Evolutionary conservation across 495 filamentous ascomycete species (phyloP), one percentile per base, ranked within the genome.

Genomic region (Penicillium cataractarum): DNA sequence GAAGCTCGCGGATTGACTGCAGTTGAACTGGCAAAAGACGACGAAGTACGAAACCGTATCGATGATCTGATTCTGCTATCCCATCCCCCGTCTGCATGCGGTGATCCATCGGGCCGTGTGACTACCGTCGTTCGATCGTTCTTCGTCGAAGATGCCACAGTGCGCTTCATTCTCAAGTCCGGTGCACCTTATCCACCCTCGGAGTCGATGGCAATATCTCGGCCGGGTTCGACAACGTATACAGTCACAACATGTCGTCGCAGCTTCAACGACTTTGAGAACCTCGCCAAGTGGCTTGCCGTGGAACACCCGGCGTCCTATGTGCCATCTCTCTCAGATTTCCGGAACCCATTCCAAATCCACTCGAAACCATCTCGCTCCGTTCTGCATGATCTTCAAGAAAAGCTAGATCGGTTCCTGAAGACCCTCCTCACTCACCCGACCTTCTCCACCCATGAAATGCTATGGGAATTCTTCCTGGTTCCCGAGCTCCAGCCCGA

Each of bases 401-500:
- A 93, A 49, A 89, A 89, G 31, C 86, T 97, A 8, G 92, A 98
- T 75, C 86, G 85, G 35, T 97, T 97, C 67, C 76, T 99, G 59
- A 89, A 90, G 49, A 90, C 92, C 8, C 82, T 99, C 24, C 81
- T 99, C 33, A 80, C 86, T 0, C 96, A 99, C 69, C 90, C 96
- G 3, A 97, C 95, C 6, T 98, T 99, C 73, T 87, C 92, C 1
- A 97, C 91, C 0, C 96, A 98, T 70, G 96, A 99, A 78, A 91
- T 97, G 83, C 81, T 99, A 7, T 99, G 96, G 96, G 96, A 99
- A 67, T 99, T 99, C 77, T 96, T 99, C 75, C 84, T 99, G 2
- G 94, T 98, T 17, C 96, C 96, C 2, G 96, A 99, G 59, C 83
- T 98, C 21, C 92, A 97, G 67, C 84, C 91, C 4, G 87, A 93